phyloP scores from a whole-genome alignment of 2,329 filamentous ascomycete genomes.

The Chalaropsis ovoidea region DNA sequence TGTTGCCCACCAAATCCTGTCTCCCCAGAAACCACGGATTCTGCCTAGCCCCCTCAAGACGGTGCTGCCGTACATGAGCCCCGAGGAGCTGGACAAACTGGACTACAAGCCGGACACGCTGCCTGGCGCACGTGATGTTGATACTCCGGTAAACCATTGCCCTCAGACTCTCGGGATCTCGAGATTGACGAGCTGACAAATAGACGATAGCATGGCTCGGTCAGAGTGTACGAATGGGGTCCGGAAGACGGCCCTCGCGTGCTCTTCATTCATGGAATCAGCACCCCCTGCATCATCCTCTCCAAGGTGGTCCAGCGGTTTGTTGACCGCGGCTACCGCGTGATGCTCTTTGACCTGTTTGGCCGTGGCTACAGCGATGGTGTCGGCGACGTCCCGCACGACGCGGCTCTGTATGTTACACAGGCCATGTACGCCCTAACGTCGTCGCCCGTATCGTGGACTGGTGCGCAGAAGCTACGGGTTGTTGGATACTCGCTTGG shows the following conservation, averaged over 20 bases:
- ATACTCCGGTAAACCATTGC: constrained; percentile 44
- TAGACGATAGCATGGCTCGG: constrained; percentile 52
- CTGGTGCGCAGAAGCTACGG: constrained; percentile 46
- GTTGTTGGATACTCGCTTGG: constrained; percentile 75
- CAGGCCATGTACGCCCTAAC: constrained; percentile 62
- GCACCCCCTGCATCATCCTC: constrained; percentile 67
- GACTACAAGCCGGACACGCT: constrained; percentile 58
- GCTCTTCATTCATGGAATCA: constrained; percentile 72
- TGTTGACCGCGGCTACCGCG: constrained; percentile 59
- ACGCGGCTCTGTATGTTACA: constrained; percentile 60
- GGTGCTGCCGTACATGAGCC: constrained; percentile 33
- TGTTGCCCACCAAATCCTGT: constrained; percentile 33
- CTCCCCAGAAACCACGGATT: constrained; percentile 35
- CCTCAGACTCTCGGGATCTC: neutral
- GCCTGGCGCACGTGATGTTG: constrained; percentile 62
- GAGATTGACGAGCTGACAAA: neutral
- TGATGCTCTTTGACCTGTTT: constrained; percentile 70
- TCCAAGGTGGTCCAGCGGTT: constrained; percentile 56
- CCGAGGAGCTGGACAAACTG: constrained; percentile 34
- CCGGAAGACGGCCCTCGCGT: constrained; percentile 63
- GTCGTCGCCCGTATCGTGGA: constrained; percentile 62
- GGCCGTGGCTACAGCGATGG: constrained; percentile 58
- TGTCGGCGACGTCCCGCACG: constrained; percentile 57
- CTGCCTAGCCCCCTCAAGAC: constrained; percentile 40
- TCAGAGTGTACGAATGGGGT: constrained; percentile 75